Evolutionary conservation across 1,139 yeast genomes (phyloP).

Genomic region (Candida tetrigidarum): DNA sequence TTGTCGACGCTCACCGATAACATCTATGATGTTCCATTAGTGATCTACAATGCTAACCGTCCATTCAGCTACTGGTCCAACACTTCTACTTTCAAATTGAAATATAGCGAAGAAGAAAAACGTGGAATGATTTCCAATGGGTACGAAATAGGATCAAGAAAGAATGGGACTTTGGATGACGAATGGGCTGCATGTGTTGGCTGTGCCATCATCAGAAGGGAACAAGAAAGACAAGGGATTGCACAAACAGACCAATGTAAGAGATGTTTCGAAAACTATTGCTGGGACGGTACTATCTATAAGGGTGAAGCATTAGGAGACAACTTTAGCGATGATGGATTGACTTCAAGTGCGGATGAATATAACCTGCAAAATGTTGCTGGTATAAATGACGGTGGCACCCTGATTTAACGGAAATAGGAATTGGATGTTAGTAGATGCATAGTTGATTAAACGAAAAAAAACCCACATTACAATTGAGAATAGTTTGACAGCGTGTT

Average conservation of each 20-base stretch:
- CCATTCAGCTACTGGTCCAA: constrained; percentile 44
- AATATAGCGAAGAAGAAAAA: constrained; percentile 38
- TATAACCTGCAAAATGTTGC: constrained; percentile 16
- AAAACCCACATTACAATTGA: too few species aligned
- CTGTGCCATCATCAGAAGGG: constrained; percentile 48
- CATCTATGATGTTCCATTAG: constrained; percentile 40
- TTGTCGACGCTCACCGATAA: constrained; percentile 38
- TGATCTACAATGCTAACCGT: constrained; percentile 44
- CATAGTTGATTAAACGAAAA: too few species aligned
- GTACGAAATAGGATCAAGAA: constrained; percentile 34
- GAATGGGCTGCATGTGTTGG: constrained; percentile 47
- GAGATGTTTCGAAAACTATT: constrained; percentile 41
- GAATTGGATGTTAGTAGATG: too few species aligned
- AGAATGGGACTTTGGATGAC: constrained; percentile 38
- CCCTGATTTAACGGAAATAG: constrained; percentile 7
- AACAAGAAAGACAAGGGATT: constrained; percentile 40
- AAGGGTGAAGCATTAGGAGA: constrained; percentile 24
- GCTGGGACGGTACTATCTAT: constrained; percentile 41
- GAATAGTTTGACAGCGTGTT: too few species aligned
- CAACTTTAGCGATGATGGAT: constrained; percentile 45
- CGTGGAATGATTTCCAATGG: constrained; percentile 44
- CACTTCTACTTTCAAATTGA: constrained; percentile 39
- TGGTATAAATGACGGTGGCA: constrained; percentile 16
- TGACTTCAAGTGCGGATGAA: constrained; percentile 12
- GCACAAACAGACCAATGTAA: constrained; percentile 44